A percentile compares a stretch with the other conserved stretches of the same genome.
Evolutionary conservation across 371 early-diverging fungal species (phyloP).

Genomic region (Lichtheimia ramosa): DNA sequence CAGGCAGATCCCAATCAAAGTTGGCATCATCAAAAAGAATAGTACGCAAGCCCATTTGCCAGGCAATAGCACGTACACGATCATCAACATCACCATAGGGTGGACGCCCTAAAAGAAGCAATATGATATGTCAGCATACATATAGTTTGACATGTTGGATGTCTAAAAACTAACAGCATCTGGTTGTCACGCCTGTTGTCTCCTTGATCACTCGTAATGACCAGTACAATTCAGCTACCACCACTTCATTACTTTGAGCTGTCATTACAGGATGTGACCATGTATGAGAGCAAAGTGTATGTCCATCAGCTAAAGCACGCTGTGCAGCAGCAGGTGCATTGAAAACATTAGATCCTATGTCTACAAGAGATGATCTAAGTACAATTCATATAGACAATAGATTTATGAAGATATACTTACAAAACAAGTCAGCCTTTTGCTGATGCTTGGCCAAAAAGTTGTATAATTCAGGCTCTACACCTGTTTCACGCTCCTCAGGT

Average conservation of each 20-base stretch:
- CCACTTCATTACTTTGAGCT: slow-evolving; percentile 45
- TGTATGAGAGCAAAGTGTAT: slow-evolving; percentile 52
- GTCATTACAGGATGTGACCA: slow-evolving; percentile 66
- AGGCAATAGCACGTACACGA: slow-evolving; percentile 57
- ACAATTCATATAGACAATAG: too few relatives aligned
- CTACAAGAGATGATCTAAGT: not conserved
- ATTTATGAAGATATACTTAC: slow-evolving; percentile 11
- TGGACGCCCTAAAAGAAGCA: slow-evolving; percentile 1
- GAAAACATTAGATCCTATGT: slow-evolving; percentile 50
- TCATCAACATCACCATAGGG: slow-evolving; percentile 60
- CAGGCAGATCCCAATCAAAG: slow-evolving; percentile 49
- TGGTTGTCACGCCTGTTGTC: slow-evolving; percentile 50
- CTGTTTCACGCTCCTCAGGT: slow-evolving; percentile 21
- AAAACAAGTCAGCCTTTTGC: slow-evolving; percentile 24
- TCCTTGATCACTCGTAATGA: slow-evolving; percentile 54
- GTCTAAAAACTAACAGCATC: too few relatives aligned
- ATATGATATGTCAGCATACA: too few relatives aligned
- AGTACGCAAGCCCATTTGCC: slow-evolving; percentile 50
- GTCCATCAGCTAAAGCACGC: slow-evolving; percentile 47
- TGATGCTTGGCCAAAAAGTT: slow-evolving; percentile 39
- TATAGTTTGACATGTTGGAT: too few relatives aligned
- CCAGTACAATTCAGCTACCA: slow-evolving; percentile 62
- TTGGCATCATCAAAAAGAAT: slow-evolving; percentile 46
- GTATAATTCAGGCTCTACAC: slow-evolving; percentile 47
- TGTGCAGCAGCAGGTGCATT: slow-evolving; percentile 45